Evolutionary conservation across 129 eudicot species (phyloP).

Genomic region (Tagetes patula): DNA sequence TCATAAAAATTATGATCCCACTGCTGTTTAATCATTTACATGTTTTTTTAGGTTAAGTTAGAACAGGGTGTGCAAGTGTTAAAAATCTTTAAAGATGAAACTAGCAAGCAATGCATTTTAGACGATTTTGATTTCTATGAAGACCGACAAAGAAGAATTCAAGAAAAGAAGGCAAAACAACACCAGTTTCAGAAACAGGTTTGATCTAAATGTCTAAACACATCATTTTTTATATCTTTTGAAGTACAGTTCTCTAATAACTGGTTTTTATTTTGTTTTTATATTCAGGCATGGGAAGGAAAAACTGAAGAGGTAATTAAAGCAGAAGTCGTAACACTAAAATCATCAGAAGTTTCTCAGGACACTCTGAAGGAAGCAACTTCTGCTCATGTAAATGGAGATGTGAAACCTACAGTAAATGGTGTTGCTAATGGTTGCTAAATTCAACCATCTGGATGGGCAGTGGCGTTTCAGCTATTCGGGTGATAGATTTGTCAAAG

Average conservation of each 20-base stretch:
- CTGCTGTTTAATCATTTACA: not conserved
- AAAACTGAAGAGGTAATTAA: slow-evolving; percentile 38
- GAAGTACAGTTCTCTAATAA: not conserved
- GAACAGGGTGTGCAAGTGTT: slow-evolving; percentile 71
- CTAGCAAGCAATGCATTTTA: slow-evolving; percentile 62
- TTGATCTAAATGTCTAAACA: not conserved
- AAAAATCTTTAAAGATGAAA: slow-evolving; percentile 66
- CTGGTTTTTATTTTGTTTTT: not conserved
- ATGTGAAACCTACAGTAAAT: slow-evolving; percentile 34
- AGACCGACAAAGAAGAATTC: slow-evolving; percentile 67
- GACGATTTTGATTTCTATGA: slow-evolving; percentile 92
- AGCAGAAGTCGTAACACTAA: slow-evolving; percentile 34
- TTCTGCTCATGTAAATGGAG: slow-evolving; percentile 35
- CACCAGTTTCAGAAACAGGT: slow-evolving; percentile 66
- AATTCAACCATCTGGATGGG: slow-evolving; percentile 32
- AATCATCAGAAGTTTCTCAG: slow-evolving; percentile 30
- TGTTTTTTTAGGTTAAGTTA: slow-evolving; percentile 53
- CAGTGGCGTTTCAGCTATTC: not conserved
- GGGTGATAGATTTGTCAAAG: not conserved
- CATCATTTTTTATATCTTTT: not conserved
- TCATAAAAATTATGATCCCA: not conserved
- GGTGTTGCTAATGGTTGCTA: slow-evolving; percentile 53
- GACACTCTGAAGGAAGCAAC: slow-evolving; percentile 34
- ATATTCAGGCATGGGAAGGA: slow-evolving; percentile 52
- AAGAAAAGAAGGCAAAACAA: slow-evolving; percentile 73